Percentiles rank a stretch among this genome's conserved stretches.
Evolutionary conservation across 2,329 filamentous ascomycete genomes (phyloP).

Genomic region (Phaeosphaeria sp.): DNA sequence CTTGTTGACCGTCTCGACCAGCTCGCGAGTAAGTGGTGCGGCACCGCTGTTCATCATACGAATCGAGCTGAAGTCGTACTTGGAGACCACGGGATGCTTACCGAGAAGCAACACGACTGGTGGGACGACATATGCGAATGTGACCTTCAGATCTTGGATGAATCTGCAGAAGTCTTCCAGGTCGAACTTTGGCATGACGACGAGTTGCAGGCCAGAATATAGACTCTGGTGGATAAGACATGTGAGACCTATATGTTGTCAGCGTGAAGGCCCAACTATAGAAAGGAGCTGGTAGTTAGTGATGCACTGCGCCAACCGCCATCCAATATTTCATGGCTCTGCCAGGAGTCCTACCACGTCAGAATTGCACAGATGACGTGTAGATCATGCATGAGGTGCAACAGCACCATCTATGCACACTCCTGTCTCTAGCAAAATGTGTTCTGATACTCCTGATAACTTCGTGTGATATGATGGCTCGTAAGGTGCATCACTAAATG

Average conservation of each 20-base stretch:
- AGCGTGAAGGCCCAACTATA: no score
- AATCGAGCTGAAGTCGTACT: slow-evolving; percentile 80
- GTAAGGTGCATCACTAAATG: no score
- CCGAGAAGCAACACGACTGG: slow-evolving; percentile 81
- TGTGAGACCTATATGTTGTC: slow-evolving; percentile 72
- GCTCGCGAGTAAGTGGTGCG: slow-evolving; percentile 80
- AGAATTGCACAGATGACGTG: not conserved
- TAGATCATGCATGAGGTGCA: slow-evolving; percentile 30
- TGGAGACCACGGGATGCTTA: slow-evolving; percentile 78
- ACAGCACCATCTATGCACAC: no score
- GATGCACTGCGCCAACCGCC: no score
- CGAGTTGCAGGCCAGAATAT: slow-evolving; percentile 68
- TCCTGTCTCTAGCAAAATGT: no score
- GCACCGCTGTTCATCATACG: slow-evolving; percentile 89
- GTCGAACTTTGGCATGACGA: slow-evolving; percentile 83
- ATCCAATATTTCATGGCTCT: no score
- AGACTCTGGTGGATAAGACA: slow-evolving; percentile 74
- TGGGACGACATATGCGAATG: slow-evolving; percentile 82
- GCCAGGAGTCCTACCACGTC: no score
- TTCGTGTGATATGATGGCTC: no score
- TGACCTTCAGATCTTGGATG: slow-evolving; percentile 77
- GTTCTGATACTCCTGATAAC: no score
- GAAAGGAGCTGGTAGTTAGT: no score
- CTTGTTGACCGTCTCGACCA: slow-evolving; percentile 77
- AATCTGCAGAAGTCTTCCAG: slow-evolving; percentile 78